These are phyloP conservation scores for Pichia sp. DNA, from an alignment of 1,139 yeast species.

Conservation along the genomic window DNA sequence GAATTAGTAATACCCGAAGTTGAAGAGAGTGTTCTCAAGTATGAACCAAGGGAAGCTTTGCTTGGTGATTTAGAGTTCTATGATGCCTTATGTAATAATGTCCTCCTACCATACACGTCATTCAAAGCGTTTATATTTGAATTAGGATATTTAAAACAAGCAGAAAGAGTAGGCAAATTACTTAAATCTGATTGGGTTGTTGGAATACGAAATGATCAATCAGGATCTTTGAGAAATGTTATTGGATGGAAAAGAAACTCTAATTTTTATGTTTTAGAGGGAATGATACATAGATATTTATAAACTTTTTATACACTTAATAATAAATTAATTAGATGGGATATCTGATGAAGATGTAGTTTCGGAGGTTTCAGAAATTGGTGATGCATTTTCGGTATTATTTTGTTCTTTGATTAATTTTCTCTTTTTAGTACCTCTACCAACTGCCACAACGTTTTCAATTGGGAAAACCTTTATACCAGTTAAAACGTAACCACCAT, in stretches of 20 bases:
- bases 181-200: slow-evolving; percentile 20
- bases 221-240: slow-evolving; percentile 30
- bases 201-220: slow-evolving; percentile 26
- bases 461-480: slow-evolving; percentile 78
- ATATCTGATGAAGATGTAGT: slow-evolving; percentile 1
- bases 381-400: slow-evolving; percentile 1
- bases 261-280: slow-evolving; percentile 8
- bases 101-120: slow-evolving; percentile 33
- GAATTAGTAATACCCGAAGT: slow-evolving; percentile 37
- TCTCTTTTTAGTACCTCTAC: slow-evolving; percentile 41
- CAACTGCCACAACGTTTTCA: slow-evolving; percentile 50
- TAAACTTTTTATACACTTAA: not conserved
- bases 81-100: slow-evolving; percentile 43
- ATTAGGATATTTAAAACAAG: slow-evolving; percentile 29
- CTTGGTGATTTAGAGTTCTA: slow-evolving; percentile 74
- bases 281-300: slow-evolving; percentile 18
- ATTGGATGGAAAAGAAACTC: slow-evolving; percentile 34
- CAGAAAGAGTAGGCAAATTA: slow-evolving; percentile 13
- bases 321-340: not conserved
- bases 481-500: slow-evolving; percentile 82
- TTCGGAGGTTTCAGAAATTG: not conserved
- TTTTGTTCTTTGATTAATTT: slow-evolving; percentile 17
- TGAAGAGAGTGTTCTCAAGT: slow-evolving; percentile 49
- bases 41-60: slow-evolving; percentile 75
- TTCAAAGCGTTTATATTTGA: slow-evolving; percentile 30